Conservation (phyloP, 768 basidiomycete species). For the Kwoniella botswanensis region DNA sequence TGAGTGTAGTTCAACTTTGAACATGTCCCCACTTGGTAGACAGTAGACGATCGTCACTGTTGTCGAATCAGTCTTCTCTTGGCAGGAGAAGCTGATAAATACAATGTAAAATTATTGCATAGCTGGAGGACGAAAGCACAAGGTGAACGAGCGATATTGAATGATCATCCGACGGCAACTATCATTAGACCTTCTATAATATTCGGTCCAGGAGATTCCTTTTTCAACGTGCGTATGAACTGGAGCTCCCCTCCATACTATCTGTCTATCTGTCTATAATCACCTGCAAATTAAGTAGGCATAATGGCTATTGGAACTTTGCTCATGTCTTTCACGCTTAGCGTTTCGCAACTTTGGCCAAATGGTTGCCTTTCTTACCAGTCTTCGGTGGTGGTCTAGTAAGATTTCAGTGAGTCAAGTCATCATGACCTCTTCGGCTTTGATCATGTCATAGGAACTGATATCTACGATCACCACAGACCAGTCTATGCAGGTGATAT, state of each 20-base stretch:
- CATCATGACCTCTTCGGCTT: background rate
- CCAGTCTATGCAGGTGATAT: constrained; percentile 76
- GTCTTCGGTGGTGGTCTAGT: constrained; percentile 74
- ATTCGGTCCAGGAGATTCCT: constrained; percentile 76
- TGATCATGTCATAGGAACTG: no score
- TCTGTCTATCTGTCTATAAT: background rate
- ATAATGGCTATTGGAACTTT: background rate
- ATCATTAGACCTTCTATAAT: constrained; percentile 74
- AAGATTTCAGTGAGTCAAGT: constrained; percentile 64
- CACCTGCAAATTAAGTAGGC: background rate
- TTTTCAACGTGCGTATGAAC: constrained; percentile 69
- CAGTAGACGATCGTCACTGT: background rate
- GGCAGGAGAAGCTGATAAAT: no score
- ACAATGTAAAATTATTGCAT: background rate
- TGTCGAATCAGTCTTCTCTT: no score
- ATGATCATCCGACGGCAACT: constrained; percentile 63
- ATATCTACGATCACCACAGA: constrained; percentile 8
- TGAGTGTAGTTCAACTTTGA: constrained; percentile 34
- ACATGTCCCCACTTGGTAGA: background rate
- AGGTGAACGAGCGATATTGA: constrained; percentile 66
- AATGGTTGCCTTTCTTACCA: constrained; percentile 72
- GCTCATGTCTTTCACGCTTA: constrained; percentile 39
- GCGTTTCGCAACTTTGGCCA: constrained; percentile 70
- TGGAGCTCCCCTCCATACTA: background rate
- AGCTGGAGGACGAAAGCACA: constrained; percentile 60